Base-by-base conservation (phyloP, 768 basidiomycete genomes). In the Tricholoma terreum region DNA sequence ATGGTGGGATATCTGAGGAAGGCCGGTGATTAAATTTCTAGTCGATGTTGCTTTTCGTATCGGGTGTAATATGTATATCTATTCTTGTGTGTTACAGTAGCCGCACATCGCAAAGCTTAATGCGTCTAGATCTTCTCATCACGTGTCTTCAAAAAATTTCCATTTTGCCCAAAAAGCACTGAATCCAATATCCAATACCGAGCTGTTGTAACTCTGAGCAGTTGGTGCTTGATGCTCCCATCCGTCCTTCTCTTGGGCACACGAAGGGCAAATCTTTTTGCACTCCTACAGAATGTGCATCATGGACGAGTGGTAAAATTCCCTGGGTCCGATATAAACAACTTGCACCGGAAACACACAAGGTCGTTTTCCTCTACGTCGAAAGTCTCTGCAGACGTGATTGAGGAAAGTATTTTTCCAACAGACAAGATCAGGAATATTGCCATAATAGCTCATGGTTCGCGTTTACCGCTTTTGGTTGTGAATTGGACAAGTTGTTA, bases 391-490 rank as follows among this genome's bases (percentile, higher is more conserved):
- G 66, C 69, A 8, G 71, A 71, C 34, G 51, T 64, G 8, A 42
- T 61, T 19, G 61, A 67, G 48, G 59, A 61, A 33, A 67, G 61
- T 30, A 58, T 74, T 9, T 64, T 70, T 35, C 70, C 73, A 14
- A 69, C 67, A 33, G 73, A 77, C 15, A 74, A 68, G 31, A 79
- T 80, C 56, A 73, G 79, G 42, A 79, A 80, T 61, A 75, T 82
- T 57, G 76, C 76, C 40, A 80, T 82, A 36, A 80, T 79, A 61
- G 79, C 80, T 43, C 77, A 80, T 71, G 80, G 80, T 79, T 55
- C 50, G 74, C 66, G 35, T 30, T 9, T 42, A 19, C 14, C 7
- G 30, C 45, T 40, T 9, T 46, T 33, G n/a, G 27, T 40, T 58
- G 12, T 54, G 15, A 14, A 56, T 33, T 35, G 4, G 46, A 10